Conservation (phyloP, 129 eudicot species). For the Flaveria brownii region DNA sequence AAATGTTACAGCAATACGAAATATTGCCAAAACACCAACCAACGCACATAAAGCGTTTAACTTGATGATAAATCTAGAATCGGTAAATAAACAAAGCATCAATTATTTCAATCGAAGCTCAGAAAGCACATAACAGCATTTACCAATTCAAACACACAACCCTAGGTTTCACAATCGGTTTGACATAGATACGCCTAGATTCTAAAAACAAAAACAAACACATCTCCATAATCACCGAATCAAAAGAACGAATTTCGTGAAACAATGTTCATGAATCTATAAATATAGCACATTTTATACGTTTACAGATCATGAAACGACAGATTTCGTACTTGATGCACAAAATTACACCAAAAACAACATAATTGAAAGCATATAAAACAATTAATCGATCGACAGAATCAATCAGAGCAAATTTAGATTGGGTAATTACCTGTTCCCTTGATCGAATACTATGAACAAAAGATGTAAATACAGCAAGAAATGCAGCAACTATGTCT, state of each 20-base stretch:
- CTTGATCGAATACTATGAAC: constrained; percentile 12
- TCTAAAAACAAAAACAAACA: constrained; percentile 3
- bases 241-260: too few relatives aligned
- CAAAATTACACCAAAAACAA: background rate
- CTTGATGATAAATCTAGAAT: background rate
- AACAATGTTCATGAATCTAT: background rate
- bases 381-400: background rate
- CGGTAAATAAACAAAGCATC: background rate
- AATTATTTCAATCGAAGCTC: background rate
- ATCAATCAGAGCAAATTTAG: background rate
- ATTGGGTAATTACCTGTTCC: constrained; percentile 22
- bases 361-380: background rate
- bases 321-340: background rate
- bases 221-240: constrained; percentile 5
- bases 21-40: background rate
- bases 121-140: background rate
- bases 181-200: background rate
- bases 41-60: background rate
- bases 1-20: too few relatives aligned
- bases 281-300: background rate
- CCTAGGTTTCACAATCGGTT: constrained; percentile 26
- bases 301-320: constrained; percentile 16
- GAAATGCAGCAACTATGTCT: constrained; percentile 19
- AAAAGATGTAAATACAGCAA: background rate
- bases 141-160: constrained; percentile 17